Evolutionary conservation across 2,329 filamentous ascomycete species (phyloP).

Genomic region (Knoxdaviesia proteae): DNA sequence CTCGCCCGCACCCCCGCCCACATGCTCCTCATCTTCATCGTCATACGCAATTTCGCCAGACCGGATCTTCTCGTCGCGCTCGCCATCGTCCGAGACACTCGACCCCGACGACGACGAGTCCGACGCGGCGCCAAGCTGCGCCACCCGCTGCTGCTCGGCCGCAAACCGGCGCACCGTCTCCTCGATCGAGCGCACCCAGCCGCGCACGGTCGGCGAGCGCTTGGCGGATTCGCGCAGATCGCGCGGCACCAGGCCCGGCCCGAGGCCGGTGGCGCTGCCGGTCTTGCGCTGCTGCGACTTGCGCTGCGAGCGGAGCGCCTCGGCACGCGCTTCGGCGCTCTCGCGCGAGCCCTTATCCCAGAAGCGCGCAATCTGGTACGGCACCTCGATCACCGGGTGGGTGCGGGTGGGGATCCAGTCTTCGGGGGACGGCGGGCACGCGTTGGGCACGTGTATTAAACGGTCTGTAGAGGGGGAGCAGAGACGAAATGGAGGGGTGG

Average conservation of each 20-base stretch:
- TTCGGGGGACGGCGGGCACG: conserved; percentile 54
- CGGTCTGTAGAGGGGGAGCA: conserved; percentile 35
- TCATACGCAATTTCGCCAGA: conserved; percentile 6
- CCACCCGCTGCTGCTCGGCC: conserved; percentile 20
- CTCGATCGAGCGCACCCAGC: conserved; percentile 67
- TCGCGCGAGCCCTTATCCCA: conserved; percentile 47
- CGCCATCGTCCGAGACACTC: conserved; percentile 21
- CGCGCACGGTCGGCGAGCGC: conserved; percentile 55
- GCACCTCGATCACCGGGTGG: conserved; percentile 55
- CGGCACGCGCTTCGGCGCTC: conserved; percentile 25
- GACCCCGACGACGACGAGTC: conserved; percentile 11
- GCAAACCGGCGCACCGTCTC: conserved; percentile 65
- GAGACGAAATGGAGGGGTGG: too few relatives aligned
- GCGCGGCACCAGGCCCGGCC: conserved; percentile 44
- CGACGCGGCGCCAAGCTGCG: background rate
- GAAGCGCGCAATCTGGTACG: conserved; percentile 72
- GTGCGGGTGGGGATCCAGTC: conserved; percentile 77
- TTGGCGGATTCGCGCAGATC: conserved; percentile 68
- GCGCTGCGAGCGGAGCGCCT: conserved; percentile 18
- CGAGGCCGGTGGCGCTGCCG: conserved; percentile 20
- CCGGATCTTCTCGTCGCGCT: conserved; percentile 16
- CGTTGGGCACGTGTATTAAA: conserved; percentile 70
- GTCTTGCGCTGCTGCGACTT: conserved; percentile 23
- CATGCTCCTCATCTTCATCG: conserved; percentile 15
- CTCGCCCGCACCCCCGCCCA: too few relatives aligned